Evolutionary conservation across 768 basidiomycete species (phyloP), one percentile per base, ranked within the genome.

Genomic region (Atractiella rhizophila): DNA sequence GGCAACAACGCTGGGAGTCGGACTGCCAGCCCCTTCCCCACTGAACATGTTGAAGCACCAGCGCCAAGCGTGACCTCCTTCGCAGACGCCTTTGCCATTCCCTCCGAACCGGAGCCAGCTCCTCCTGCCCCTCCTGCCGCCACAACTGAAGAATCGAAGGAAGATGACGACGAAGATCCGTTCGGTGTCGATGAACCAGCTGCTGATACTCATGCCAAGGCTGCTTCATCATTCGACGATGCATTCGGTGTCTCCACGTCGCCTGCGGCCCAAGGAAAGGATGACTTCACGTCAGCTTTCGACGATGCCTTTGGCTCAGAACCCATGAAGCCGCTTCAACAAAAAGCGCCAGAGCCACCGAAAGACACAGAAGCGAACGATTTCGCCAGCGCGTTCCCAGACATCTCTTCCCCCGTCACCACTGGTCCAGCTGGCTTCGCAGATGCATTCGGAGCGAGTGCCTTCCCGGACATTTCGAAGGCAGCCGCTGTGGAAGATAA

Each of bases 241-340:
- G 43, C 39, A n/a, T 46, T 46, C 16, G 45, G 45, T 2, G 45
- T 48, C 29, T 35, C 43, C 2, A 20, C 30, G 10, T 13, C 25
- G 24, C 10, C 42, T 38, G 12, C 21, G 8, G n/a, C 24, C 5
- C 26, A 21, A 25, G 13, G 28, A 1, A 2, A 12, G 27, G 20
- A 28, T 5, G 26, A 27, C 10, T n/a, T 11, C 23, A 5, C 23
- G n/a, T n/a, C n/a, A n/a, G n/a, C n/a, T n/a, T n/a, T n/a, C n/a
- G n/a, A n/a, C n/a, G n/a, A n/a, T 10, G 12, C 8, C 11, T 38
- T 8, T 38, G 37, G 10, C 19, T n/a, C 23, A 16, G 18, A 10
- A n/a, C 15, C 9, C 10, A 10, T 5, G n/a, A 12, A 26, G 5
- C 24, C 28, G 3, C 4, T 13, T 24, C 6, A n/a, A 9, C 27